Conservation (phyloP, 1,284 basidiomycete species). For the Meira nashicola region DNA sequence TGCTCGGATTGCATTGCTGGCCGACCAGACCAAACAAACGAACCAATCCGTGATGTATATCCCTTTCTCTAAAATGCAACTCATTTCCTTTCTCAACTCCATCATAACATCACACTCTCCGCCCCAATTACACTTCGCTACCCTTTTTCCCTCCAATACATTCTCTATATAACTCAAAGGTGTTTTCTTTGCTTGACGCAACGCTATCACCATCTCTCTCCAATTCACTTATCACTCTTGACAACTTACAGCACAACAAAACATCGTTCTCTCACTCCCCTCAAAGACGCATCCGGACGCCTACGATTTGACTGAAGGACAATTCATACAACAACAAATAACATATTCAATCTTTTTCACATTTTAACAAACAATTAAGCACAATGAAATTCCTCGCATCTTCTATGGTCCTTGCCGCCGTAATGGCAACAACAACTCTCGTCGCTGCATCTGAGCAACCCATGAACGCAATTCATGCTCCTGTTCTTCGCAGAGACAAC, state of each 20-base stretch:
- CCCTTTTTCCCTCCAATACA: background rate
- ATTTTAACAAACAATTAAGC: background rate
- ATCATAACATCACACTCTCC: background rate
- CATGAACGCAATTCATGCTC: conserved; percentile 15
- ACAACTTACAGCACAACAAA: no score
- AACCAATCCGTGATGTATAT: background rate
- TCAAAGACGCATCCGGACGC: background rate
- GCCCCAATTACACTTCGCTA: background rate
- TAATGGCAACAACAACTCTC: conserved; percentile 25
- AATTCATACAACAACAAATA: background rate
- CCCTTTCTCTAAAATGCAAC: background rate
- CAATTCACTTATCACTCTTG: conserved; percentile 1
- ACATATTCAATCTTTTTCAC: background rate
- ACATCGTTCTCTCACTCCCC: background rate
- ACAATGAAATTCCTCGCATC: conserved; percentile 26
- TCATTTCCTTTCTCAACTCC: background rate
- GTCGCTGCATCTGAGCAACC: conserved; percentile 24
- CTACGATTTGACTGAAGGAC: background rate
- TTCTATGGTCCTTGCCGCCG: conserved; percentile 20
- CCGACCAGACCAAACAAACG: background rate
- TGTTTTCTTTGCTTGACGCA: background rate
- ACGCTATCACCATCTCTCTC: background rate
- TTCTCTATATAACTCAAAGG: background rate
- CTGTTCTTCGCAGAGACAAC: conserved; percentile 23
- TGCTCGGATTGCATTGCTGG: no score